These are phyloP conservation scores for Amylocystis lapponica DNA, from an alignment of 768 basidiomycete genomes.

Conservation along the genomic window DNA sequence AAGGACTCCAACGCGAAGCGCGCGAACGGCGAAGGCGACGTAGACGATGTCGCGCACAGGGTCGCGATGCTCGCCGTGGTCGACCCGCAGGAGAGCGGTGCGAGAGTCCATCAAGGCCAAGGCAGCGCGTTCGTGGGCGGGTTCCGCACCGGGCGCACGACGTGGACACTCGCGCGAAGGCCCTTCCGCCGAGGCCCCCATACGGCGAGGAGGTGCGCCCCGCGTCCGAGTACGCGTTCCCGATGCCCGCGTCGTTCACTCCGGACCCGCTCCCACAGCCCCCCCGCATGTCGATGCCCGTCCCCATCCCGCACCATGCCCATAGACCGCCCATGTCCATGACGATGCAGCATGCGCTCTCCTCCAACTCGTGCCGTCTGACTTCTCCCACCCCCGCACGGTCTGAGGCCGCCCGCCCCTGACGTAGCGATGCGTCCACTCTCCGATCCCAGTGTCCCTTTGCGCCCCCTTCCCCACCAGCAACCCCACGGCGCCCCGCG, in stretches of 20 bases:
- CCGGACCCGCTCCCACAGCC: conserved; percentile 21
- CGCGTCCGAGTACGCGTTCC: background rate
- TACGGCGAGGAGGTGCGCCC: background rate
- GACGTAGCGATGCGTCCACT: conserved; percentile 23
- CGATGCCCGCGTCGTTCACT: too few species aligned
- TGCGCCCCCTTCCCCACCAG: conserved; percentile 2
- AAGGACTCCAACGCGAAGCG: conserved; percentile 1
- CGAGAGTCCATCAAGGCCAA: background rate
- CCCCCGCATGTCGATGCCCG: conserved; percentile 22
- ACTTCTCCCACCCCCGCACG: too few species aligned
- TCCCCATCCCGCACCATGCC: conserved; percentile 25
- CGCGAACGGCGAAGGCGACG: background rate
- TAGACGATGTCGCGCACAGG: background rate
- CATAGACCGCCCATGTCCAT: conserved; percentile 19
- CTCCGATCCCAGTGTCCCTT: conserved; percentile 23
- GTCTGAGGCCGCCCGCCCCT: conserved; percentile 13
- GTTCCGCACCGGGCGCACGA: too few species aligned
- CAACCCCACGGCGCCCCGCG: conserved; percentile 7
- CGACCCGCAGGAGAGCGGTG: too few species aligned
- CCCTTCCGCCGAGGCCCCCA: background rate
- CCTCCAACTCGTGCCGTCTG: conserved; percentile 9
- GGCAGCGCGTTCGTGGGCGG: conserved; percentile 41
- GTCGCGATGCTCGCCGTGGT: conserved; percentile 4
- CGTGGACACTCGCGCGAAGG: too few species aligned
- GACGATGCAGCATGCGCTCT: conserved; percentile 32